Conservation (phyloP, 192 early-diverging fungal genomes). For the Chytriomyces hyalinus region DNA sequence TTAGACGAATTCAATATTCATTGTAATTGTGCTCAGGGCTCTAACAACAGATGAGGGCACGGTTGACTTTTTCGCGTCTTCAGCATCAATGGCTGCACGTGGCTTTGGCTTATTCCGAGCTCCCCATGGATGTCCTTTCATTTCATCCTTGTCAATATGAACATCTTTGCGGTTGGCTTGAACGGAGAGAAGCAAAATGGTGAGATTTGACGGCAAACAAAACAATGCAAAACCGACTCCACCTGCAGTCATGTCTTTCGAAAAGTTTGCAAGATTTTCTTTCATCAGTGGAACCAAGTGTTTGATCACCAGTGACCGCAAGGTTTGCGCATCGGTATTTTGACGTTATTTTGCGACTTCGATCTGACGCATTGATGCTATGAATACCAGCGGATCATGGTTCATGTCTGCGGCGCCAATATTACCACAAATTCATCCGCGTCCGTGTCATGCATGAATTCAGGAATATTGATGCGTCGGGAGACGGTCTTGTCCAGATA, state of each 20-base stretch:
- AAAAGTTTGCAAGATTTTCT: constrained; percentile 67
- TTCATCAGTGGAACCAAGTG: constrained; percentile 65
- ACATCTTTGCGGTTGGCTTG: constrained; percentile 80
- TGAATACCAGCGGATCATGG: too few species aligned
- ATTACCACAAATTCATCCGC: constrained; percentile 78
- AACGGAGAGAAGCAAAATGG: background rate
- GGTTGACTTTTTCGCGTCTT: constrained; percentile 1
- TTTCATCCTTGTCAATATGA: constrained; percentile 72
- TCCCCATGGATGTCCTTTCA: constrained; percentile 58
- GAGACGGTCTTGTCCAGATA: constrained; percentile 58
- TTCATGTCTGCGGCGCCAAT: background rate
- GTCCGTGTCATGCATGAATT: constrained; percentile 90
- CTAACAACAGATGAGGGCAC: constrained; percentile 33
- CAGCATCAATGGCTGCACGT: constrained; percentile 31
- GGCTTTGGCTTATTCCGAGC: constrained; percentile 59
- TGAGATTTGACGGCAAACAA: too few species aligned
- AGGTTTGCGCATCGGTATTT: constrained; percentile 52
- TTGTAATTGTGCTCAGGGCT: constrained; percentile 61
- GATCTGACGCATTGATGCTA: too few species aligned
- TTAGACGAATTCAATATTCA: constrained; percentile 82
- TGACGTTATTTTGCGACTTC: constrained; percentile 68
- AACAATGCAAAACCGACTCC: background rate
- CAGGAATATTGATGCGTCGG: constrained; percentile 84
- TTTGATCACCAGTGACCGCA: constrained; percentile 76
- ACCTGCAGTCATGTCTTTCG: constrained; percentile 73